These are phyloP conservation scores for Nicotiana otophora DNA, from an alignment of 257 asterid genomes.

Conservation along the genomic window DNA sequence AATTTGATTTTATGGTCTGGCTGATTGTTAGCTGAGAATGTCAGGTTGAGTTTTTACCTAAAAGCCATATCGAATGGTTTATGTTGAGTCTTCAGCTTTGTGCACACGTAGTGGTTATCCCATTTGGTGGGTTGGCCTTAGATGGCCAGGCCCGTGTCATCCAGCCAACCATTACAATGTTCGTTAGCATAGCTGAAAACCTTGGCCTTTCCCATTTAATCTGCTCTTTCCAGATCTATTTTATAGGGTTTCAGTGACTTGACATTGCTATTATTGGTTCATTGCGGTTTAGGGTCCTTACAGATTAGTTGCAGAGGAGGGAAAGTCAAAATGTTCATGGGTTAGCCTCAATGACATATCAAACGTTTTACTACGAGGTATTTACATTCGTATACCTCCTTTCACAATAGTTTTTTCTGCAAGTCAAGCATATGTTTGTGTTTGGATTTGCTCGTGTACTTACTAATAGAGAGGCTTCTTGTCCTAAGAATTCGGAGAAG, in stretches of 20 bases:
- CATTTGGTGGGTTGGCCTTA: not conserved
- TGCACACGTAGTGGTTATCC: not conserved
- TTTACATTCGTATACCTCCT: conserved; percentile 11
- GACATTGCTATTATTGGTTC: conserved; percentile 16
- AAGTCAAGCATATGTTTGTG: not conserved
- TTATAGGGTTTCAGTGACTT: not conserved
- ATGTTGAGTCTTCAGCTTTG: not conserved
- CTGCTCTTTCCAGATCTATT: not conserved
- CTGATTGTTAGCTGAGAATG: not conserved
- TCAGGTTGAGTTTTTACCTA: not conserved
- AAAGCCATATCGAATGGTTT: not conserved
- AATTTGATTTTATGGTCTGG: not conserved
- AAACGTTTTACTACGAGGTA: conserved; percentile 80
- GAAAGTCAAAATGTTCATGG: conserved; percentile 91
- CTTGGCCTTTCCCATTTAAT: not conserved
- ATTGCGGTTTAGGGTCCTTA: conserved; percentile 72
- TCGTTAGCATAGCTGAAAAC: not conserved
- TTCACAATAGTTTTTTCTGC: not conserved
- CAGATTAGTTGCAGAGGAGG: conserved; percentile 96
- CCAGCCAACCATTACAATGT: not conserved
- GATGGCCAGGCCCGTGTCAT: not conserved
- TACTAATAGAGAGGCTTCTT: not conserved
- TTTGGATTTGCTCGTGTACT: not conserved
- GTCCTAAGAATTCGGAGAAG: conserved; percentile 1
- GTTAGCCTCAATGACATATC: conserved; percentile 92